A percentile compares a stretch with the other conserved stretches of the same genome.
phyloP scores from a whole-genome alignment of 2,329 filamentous ascomycete species.

The Leptographium galeiforme region DNA sequence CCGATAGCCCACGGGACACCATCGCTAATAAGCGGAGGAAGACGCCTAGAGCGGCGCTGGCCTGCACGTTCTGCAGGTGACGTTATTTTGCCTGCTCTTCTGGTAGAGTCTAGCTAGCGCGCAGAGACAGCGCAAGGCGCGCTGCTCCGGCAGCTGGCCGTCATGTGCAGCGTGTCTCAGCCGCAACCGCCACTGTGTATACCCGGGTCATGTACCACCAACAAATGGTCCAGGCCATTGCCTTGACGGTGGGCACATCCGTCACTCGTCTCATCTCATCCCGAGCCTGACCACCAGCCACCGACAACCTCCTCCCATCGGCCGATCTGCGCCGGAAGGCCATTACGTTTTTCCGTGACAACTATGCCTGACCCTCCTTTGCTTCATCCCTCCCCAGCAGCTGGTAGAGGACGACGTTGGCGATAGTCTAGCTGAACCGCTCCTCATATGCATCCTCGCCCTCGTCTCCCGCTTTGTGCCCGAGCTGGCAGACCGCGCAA shows the following conservation, averaged over 20 bases:
- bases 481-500: not conserved
- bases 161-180: not conserved
- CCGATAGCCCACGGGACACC: not conserved
- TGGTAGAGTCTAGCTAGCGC: not conserved
- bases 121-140: not conserved
- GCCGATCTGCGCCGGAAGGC: not conserved
- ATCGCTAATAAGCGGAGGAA: not conserved
- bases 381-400: not conserved
- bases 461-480: not conserved
- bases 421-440: not conserved
- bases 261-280: too few species aligned
- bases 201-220: not conserved
- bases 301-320: not conserved
- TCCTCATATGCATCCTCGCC: not conserved
- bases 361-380: not conserved
- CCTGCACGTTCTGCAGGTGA: conserved; percentile 26
- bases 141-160: not conserved
- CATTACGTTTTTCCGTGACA: not conserved
- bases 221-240: not conserved
- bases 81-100: not conserved
- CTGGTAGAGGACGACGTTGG: not conserved
- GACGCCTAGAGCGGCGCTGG: conserved; percentile 19
- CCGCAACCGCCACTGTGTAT: not conserved
- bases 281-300: too few species aligned
- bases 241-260: too few species aligned